These are phyloP conservation scores for Stagonosporopsis cucurbitacearum DNA, from an alignment of 2,329 filamentous ascomycete species.

Conservation along the genomic window DNA sequence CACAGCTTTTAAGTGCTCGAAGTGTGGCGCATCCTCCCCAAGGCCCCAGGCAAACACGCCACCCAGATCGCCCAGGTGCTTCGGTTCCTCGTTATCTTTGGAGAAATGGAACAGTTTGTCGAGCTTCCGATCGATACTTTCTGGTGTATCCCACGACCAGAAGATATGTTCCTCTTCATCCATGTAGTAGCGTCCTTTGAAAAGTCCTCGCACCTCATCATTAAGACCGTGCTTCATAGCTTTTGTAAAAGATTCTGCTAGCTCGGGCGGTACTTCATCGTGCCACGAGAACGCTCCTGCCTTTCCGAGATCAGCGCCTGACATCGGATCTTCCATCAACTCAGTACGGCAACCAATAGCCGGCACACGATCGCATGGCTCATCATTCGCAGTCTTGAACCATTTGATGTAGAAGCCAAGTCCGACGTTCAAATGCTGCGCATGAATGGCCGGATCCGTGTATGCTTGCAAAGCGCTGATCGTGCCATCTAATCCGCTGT, in stretches of 20 bases:
- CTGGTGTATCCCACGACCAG: conserved; percentile 76
- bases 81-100: neutral
- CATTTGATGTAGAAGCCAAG: conserved; percentile 74
- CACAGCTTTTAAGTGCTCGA: conserved; percentile 49
- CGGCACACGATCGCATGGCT: conserved; percentile 1
- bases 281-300: conserved; percentile 53
- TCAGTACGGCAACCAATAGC: conserved; percentile 59
- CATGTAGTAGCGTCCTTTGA: conserved; percentile 65
- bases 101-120: conserved; percentile 56
- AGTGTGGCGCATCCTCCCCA: conserved; percentile 65
- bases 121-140: conserved; percentile 68
- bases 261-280: conserved; percentile 53
- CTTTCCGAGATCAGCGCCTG: conserved; percentile 65
- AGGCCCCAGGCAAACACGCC: conserved; percentile 79
- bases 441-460: conserved; percentile 58
- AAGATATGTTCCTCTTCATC: conserved; percentile 66
- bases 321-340: conserved; percentile 64
- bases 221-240: conserved; percentile 62
- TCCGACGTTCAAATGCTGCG: conserved; percentile 67
- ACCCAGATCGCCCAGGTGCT: conserved; percentile 55
- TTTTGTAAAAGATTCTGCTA: conserved; percentile 64
- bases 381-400: conserved; percentile 57
- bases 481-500: conserved; percentile 66
- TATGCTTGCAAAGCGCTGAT: conserved; percentile 64
- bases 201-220: conserved; percentile 62